These are phyloP conservation scores for Epichloe typhina DNA, from an alignment of 2,329 filamentous ascomycete species.

Conservation along the genomic window DNA sequence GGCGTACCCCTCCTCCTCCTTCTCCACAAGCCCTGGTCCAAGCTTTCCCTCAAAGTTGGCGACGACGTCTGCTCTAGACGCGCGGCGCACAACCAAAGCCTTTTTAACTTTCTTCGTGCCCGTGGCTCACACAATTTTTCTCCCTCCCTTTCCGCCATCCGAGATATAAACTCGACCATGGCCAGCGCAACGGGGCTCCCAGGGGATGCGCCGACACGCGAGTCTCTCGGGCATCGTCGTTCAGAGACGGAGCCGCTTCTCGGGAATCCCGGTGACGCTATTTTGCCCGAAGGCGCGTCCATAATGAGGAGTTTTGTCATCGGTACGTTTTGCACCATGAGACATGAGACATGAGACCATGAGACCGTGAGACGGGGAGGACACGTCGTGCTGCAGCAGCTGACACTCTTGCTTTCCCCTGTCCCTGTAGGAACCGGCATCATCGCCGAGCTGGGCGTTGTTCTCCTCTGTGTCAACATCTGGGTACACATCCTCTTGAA, in stretches of 20 bases:
- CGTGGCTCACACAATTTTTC: too few species aligned
- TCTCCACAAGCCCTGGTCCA: background rate
- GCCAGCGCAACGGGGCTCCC: slow-evolving; percentile 57
- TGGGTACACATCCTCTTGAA: slow-evolving; percentile 66
- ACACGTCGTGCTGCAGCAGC: background rate
- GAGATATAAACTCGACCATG: slow-evolving; percentile 31
- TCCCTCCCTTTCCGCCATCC: too few species aligned
- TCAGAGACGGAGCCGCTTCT: slow-evolving; percentile 31
- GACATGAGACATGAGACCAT: background rate
- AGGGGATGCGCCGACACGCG: slow-evolving; percentile 25
- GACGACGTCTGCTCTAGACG: background rate
- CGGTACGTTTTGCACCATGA: slow-evolving; percentile 34
- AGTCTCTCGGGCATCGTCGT: slow-evolving; percentile 12
- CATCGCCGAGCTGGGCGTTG: slow-evolving; percentile 64
- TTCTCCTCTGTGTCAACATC: slow-evolving; percentile 62
- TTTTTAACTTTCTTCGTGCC: background rate
- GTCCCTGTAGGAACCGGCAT: slow-evolving; percentile 55
- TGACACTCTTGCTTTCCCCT: background rate
- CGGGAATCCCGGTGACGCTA: slow-evolving; percentile 53
- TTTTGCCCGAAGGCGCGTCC: slow-evolving; percentile 50
- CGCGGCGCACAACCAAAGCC: background rate
- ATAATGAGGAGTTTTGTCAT: slow-evolving; percentile 60
- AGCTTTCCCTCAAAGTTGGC: background rate
- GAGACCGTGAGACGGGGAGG: background rate
- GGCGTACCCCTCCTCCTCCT: too few species aligned